Percentiles rank a stretch among this genome's conserved stretches.
Evolutionary conservation across 108 stramenopile genomes (phyloP).

Genomic region (Aurantiochytrium sp.): DNA sequence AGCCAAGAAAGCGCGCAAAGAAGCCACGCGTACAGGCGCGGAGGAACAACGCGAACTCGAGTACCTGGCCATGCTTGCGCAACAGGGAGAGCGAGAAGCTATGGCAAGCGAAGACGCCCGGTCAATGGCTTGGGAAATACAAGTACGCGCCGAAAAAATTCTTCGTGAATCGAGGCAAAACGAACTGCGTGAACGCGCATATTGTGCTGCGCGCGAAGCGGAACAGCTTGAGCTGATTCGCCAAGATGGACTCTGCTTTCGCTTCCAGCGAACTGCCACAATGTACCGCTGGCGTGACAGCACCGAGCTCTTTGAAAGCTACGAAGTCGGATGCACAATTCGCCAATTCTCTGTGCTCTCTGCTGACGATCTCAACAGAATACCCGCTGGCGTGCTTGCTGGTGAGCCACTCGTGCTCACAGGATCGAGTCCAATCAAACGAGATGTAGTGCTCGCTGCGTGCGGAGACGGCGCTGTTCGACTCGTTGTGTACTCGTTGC

Average conservation of each 20-base stretch:
- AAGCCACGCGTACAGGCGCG: neutral
- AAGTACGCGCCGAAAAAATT: neutral
- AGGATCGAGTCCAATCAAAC: neutral
- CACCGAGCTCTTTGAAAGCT: neutral
- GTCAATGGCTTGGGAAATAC: neutral
- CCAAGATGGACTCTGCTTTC: neutral
- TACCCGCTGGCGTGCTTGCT: neutral
- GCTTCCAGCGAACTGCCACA: neutral
- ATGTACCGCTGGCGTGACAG: neutral
- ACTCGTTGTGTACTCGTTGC: neutral
- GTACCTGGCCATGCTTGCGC: neutral
- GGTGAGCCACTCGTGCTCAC: neutral
- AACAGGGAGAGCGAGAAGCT: neutral
- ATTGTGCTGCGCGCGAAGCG: neutral
- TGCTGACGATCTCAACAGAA: neutral
- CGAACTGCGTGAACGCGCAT: neutral
- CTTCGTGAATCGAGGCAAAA: neutral
- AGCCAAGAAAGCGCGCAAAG: neutral
- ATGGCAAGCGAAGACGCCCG: neutral
- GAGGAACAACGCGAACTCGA: constrained; percentile 5
- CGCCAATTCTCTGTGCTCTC: neutral
- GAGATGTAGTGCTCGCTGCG: neutral
- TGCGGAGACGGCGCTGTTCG: neutral
- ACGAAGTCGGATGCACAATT: neutral
- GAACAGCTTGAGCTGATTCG: neutral